Evolutionary conservation across 2,329 filamentous ascomycete species (phyloP), one percentile per base, ranked within the genome.

Genomic region (Botrytis tulipae): DNA sequence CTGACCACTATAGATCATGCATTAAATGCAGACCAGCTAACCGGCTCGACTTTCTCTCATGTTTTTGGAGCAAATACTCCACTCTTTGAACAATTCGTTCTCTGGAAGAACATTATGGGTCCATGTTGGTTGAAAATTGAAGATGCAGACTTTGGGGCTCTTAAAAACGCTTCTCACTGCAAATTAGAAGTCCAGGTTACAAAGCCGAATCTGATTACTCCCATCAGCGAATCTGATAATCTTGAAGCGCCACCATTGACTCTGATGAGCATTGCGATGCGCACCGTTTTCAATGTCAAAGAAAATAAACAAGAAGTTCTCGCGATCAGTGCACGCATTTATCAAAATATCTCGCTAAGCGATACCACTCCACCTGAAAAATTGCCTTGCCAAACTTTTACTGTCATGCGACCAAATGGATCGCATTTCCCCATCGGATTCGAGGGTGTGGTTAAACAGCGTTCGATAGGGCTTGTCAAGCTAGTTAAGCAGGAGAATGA

Each of bases 21-120:
- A 29, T 82, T 99, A 51, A 87, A 93, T n/a, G 85, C 88, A 71
- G 91, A 92, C 44, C 72, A 80, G 75, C 84, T 88, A 9, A 89
- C 86, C 59, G 96, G 96, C 42, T 91, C 97, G 81, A 98, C 96
- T 0, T 99, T 95, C 81, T 98, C 95, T 1, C 93, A 93, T 77
- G 91, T 97, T 37, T 99, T 99, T 78, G 96, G 97, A 42, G 92
- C 92, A 73, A 97, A 96, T 82, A 99, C 96, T 0, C 90, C 93
- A 1, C 86, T 99, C 0, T 99, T 99, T 78, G 96, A 99, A 83
- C 96, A 99, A 79, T 99, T 99, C 80, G 96, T 99, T 32, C 87
- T 99, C 8, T 98, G 95, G 93, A 98, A 98, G 84, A 97, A 97
- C 80, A 93, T 99, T 78, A 99, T 98, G 95, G 96, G 96, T 1